phyloP scores from a whole-genome alignment of 2,329 filamentous ascomycete species.

The Curvularia sp. region DNA sequence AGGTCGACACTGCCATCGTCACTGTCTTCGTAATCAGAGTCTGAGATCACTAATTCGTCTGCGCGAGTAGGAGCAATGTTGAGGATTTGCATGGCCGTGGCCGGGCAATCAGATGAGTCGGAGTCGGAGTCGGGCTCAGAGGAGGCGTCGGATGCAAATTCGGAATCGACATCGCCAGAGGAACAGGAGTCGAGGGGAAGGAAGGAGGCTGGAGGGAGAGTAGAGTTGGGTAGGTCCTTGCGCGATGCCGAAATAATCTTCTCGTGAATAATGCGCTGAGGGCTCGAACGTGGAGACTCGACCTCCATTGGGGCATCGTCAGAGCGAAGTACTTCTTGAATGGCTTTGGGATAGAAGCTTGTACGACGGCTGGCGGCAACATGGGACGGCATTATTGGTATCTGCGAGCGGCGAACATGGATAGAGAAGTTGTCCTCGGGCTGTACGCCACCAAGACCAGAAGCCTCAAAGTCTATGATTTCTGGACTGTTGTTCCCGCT shows the following conservation, averaged over 20 bases:
- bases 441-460: slow-evolving; percentile 67
- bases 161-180: slow-evolving; percentile 45
- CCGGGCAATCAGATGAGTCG: slow-evolving; percentile 21
- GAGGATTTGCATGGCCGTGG: slow-evolving; percentile 38
- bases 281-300: slow-evolving; percentile 11
- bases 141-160: slow-evolving; percentile 49
- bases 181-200: slow-evolving; percentile 50
- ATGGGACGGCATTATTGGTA: slow-evolving; percentile 14
- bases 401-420: slow-evolving; percentile 54
- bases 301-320: slow-evolving; percentile 17
- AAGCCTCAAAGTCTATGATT: slow-evolving; percentile 53
- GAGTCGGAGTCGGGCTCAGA: slow-evolving; percentile 31
- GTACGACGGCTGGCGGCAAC: slow-evolving; percentile 16
- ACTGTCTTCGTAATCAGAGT: slow-evolving; percentile 39
- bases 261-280: slow-evolving; percentile 62
- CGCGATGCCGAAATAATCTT: slow-evolving; percentile 71
- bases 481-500: slow-evolving; percentile 34
- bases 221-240: slow-evolving; percentile 62
- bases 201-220: slow-evolving; percentile 55
- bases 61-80: slow-evolving; percentile 32
- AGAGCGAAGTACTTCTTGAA: slow-evolving; percentile 44
- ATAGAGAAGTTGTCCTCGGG: slow-evolving; percentile 64
- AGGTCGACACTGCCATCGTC: slow-evolving; percentile 54
- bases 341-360: slow-evolving; percentile 36
- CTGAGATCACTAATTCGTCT: slow-evolving; percentile 13